These are phyloP conservation scores for Phyllostachys edulis DNA, from an alignment of 176 grass and related monocot species.

Conservation along the genomic window DNA sequence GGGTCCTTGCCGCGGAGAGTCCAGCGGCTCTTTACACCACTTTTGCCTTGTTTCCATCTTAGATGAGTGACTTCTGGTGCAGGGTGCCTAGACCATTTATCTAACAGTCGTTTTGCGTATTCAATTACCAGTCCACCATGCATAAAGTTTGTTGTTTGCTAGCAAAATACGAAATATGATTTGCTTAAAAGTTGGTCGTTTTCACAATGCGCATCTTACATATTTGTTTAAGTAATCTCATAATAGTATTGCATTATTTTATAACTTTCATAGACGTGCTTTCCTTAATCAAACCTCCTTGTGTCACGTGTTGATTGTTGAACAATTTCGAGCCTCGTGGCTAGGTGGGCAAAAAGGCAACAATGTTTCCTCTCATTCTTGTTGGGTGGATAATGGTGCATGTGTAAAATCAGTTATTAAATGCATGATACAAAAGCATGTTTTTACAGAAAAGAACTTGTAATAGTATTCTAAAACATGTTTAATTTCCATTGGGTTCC, in stretches of 20 bases:
- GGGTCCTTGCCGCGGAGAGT: not conserved
- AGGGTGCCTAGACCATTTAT: constrained; percentile 20
- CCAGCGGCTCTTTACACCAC: no score
- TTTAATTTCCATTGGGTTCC: not conserved
- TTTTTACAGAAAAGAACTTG: not conserved
- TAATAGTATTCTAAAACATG: not conserved
- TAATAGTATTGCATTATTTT: not conserved
- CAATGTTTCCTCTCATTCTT: not conserved
- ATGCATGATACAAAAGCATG: not conserved
- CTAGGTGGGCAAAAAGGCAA: not conserved
- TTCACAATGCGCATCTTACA: not conserved
- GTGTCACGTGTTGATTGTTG: constrained; percentile 15
- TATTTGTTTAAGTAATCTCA: not conserved
- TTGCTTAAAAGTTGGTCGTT: not conserved
- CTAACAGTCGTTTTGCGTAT: not conserved
- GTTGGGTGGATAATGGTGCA: not conserved
- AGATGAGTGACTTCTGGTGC: not conserved
- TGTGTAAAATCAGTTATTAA: constrained; percentile 17
- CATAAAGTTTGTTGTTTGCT: constrained; percentile 11
- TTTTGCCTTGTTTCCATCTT: constrained; percentile 11
- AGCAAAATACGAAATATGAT: not conserved
- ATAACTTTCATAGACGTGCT: not conserved
- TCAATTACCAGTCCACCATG: not conserved
- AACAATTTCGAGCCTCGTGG: not conserved
- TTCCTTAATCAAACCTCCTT: not conserved